phyloP scores from a whole-genome alignment of 2,329 filamentous ascomycete species.

The Apiospora koreana region DNA sequence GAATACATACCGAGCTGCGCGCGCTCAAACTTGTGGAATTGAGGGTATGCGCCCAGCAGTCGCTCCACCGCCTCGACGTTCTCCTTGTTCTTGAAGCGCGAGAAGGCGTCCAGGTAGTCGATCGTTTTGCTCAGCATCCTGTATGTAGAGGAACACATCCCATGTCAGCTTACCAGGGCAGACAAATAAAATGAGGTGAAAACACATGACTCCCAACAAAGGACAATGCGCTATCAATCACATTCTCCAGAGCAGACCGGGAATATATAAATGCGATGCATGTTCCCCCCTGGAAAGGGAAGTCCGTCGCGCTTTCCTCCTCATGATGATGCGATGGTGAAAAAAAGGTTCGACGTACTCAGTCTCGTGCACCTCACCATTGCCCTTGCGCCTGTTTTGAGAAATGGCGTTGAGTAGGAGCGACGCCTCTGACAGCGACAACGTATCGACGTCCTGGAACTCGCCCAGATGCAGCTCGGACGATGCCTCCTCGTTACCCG shows the following conservation, averaged over 20 bases:
- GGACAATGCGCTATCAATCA: background rate
- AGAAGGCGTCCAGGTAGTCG: constrained; percentile 92
- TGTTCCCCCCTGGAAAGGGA: background rate
- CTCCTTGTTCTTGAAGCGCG: constrained; percentile 92
- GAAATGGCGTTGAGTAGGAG: constrained; percentile 90
- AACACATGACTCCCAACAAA: constrained; percentile 7
- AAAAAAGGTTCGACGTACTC: constrained; percentile 57
- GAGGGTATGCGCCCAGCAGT: constrained; percentile 74
- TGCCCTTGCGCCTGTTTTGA: constrained; percentile 74
- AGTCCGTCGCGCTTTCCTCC: background rate
- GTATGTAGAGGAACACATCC: constrained; percentile 6
- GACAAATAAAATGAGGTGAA: background rate
- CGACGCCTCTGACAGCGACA: constrained; percentile 89
- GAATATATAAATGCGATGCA: background rate
- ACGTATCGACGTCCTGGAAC: constrained; percentile 86
- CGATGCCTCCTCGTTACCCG: constrained; percentile 86
- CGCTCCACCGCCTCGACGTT: constrained; percentile 94
- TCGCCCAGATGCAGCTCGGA: constrained; percentile 84
- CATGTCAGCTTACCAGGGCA: background rate
- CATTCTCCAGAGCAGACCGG: background rate
- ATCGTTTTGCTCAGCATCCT: constrained; percentile 84
- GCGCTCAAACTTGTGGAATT: constrained; percentile 89
- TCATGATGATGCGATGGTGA: background rate
- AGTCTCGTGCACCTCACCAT: constrained; percentile 81
- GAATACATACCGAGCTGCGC: constrained; percentile 75